Conservation (phyloP, 441 rosid genomes). For the Populus hybrid region DNA sequence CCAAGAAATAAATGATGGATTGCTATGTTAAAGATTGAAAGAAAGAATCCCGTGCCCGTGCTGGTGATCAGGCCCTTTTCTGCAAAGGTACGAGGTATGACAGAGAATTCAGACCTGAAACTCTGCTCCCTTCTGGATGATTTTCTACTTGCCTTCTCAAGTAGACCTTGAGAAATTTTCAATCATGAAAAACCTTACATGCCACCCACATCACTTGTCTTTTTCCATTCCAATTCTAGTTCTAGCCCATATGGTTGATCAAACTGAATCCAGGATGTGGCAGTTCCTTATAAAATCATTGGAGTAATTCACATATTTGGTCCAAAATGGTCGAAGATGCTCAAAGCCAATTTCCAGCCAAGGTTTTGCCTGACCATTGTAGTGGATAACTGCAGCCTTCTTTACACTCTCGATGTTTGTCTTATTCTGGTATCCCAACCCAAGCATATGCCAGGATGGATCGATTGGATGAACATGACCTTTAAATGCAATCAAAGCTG, state of each 20-base stretch:
- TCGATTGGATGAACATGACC: slow-evolving; percentile 86
- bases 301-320: slow-evolving; percentile 87
- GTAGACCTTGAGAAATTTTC: slow-evolving; percentile 13
- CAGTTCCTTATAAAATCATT: slow-evolving; percentile 89
- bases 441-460: slow-evolving; percentile 97
- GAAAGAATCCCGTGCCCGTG: slow-evolving; percentile 53
- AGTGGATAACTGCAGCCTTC: slow-evolving; percentile 92
- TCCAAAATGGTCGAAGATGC: slow-evolving; percentile 97
- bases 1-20: slow-evolving; percentile 43
- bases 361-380: slow-evolving; percentile 98
- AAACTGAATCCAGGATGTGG: slow-evolving; percentile 75
- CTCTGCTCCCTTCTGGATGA: slow-evolving; percentile 19
- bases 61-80: slow-evolving; percentile 27
- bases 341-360: slow-evolving; percentile 97
- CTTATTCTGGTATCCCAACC: slow-evolving; percentile 88
- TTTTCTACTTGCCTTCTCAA: slow-evolving; percentile 32
- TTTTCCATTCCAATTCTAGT: slow-evolving; percentile 31
- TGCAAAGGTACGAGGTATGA: slow-evolving; percentile 22
- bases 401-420: slow-evolving; percentile 62
- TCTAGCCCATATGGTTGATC: slow-evolving; percentile 32
- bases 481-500: slow-evolving; percentile 96
- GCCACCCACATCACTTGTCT: slow-evolving; percentile 16
- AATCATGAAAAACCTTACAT: slow-evolving; percentile 8
- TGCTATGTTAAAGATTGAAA: slow-evolving; percentile 66
- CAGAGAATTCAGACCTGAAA: slow-evolving; percentile 27